Evolutionary conservation across 306 rosid genomes (phyloP), one percentile per base, ranked within the genome.

Genomic region (Canavalia gladiata): DNA sequence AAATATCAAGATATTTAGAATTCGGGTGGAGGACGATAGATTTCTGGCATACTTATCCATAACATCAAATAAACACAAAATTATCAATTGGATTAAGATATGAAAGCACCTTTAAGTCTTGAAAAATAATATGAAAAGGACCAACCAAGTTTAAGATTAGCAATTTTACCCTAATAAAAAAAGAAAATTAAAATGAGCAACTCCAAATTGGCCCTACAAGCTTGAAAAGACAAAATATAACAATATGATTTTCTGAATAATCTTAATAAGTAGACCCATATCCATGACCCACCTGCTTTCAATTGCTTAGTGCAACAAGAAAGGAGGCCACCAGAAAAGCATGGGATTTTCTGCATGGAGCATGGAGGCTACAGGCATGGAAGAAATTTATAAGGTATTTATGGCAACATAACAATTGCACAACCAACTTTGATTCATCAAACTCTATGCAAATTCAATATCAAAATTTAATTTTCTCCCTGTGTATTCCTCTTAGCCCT

Each of bases 281-380:
- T 78, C 65, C 73, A 63, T 79, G 90, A 73, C 91, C 88, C 91
- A 86, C 89, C 58, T 74, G 56, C 59, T 52, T 82, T 78, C 65
- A 83, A 72, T 81, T 86, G 47, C 60, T 81, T 78, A 25, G 78
- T 76, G 70, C 57, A 85, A 45, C 78, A 82, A 75, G 76, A 75
- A 63, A 77, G 80, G 59, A 71, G 84, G 60, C 52, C 70, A 46
- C 85, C 82, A 79, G 39, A 78, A 60, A 73, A 82, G 66, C 64
- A 73, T 84, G 87, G 83, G 46, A 64, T 46, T 75, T 76, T 68
- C 68, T 86, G 77, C 87, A 78, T 77, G 69, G 66, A 45, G 49
- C 8, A 43, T 46, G 79, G 64, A 37, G 39, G 68, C 39, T 66
- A 25, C 46, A 66, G 80, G 72, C 55, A 55, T 51, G 86, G 86